phyloP scores from a whole-genome alignment of 306 rosid species.

The Quercus wislizeni region DNA sequence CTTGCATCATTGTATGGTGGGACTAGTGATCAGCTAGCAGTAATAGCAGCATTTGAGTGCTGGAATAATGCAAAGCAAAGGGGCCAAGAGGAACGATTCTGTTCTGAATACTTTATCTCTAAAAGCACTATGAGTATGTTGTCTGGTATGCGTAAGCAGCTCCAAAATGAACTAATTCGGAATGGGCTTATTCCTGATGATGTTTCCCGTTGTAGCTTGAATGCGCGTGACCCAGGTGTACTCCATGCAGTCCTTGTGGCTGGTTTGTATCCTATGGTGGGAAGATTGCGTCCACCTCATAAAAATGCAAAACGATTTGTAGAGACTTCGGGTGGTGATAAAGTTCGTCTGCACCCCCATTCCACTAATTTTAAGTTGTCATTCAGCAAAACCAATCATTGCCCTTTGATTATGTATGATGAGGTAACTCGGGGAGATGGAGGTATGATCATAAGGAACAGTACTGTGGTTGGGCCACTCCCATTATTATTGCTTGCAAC shows the following conservation, averaged over 20 bases:
- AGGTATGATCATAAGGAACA: conserved; percentile 59
- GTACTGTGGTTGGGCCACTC: conserved; percentile 71
- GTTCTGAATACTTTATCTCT: conserved; percentile 63
- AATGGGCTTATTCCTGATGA: conserved; percentile 59
- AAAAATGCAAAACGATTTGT: conserved; percentile 31
- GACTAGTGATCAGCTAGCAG: conserved; percentile 79
- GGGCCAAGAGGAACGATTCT: conserved; percentile 57
- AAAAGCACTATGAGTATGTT: conserved; percentile 64
- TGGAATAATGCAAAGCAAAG: conserved; percentile 67
- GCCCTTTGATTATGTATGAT: conserved; percentile 56
- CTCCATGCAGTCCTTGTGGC: conserved; percentile 78
- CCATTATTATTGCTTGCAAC: conserved; percentile 70
- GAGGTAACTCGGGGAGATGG: conserved; percentile 77
- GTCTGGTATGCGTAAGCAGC: conserved; percentile 75
- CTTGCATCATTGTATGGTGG: conserved; percentile 82
- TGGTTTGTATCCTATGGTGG: conserved; percentile 90
- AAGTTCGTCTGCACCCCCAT: conserved; percentile 60
- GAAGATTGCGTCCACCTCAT: conserved; percentile 45
- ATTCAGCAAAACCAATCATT: conserved; percentile 3
- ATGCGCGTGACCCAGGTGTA: conserved; percentile 67
- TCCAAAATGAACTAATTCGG: conserved; percentile 61
- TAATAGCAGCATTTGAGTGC: conserved; percentile 79
- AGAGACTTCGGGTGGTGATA: conserved; percentile 55
- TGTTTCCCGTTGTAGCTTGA: conserved; percentile 51
- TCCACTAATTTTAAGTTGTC: conserved; percentile 46